Evolutionary conservation across 495 filamentous ascomycete genomes (phyloP), one percentile per base, ranked within the genome.

Genomic region (Terfezia boudieri): DNA sequence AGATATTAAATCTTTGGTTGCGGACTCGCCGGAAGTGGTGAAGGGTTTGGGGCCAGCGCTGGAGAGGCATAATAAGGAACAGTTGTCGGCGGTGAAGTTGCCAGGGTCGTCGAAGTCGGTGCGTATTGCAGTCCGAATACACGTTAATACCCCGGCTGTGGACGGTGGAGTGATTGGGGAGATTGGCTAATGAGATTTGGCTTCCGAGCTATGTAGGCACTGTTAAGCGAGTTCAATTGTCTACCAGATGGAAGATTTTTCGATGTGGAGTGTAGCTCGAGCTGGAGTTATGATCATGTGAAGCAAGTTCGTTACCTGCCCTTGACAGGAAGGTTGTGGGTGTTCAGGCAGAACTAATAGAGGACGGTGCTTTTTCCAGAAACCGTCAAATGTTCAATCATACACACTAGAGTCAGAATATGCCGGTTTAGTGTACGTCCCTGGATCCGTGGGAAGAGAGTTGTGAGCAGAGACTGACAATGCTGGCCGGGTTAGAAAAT

Each of bases 21-120:
- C 74, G 65, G 79, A 87, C 60, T 79, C 76, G 26, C 76, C 79
- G 9, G 71, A 74, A 50, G 68, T 89, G 43, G 68, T 88, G 32
- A 66, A 74, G 53, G 78, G 82, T 41, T 80, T 94, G 10, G 73
- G 69, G 5, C 84, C 86, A 3, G 87, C 90, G 0, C 90, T 95
- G 69, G 75, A 88, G 69, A 83, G 81, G 67, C 95, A 99, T 76
- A 96, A 94, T 63, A 88, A 95, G 67, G 81, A 85, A 67, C 92
- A 99, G 67, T 81, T 95, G 66, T 68, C 78, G 35, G 84, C 84
- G 9, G 79, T 83, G 53, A 94, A 93, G 71, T 76, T 96, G 12
- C 90, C 90, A 6, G 86, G 86, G 10, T 75, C 82, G 54, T 86
- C 79, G 66, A 77, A 90, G 66, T 71, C 74, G 69, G 83, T 86